Conservation (phyloP, 495 filamentous ascomycete species). For the Apodospora peruviana region DNA sequence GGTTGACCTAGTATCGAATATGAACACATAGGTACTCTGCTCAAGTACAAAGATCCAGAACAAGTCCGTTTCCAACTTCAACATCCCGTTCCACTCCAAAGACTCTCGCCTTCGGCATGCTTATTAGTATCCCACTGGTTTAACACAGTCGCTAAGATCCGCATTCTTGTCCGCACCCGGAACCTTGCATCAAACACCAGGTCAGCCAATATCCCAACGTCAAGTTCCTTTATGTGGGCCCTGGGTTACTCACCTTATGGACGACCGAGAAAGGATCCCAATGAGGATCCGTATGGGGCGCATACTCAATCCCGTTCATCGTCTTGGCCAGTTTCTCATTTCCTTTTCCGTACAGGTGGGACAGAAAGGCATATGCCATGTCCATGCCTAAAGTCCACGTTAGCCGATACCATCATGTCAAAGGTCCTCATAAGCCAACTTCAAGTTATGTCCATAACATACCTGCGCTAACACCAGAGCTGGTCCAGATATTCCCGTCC, state of each 20-base stretch:
- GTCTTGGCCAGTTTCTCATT: conserved; percentile 3
- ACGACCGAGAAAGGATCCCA: conserved; percentile 31
- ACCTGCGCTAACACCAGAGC: conserved; percentile 13
- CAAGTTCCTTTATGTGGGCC: not conserved
- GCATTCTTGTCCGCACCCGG: conserved; percentile 1
- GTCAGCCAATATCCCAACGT: not conserved
- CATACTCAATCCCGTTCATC: conserved; percentile 26
- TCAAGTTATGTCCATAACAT: too few species aligned
- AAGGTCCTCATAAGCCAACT: too few species aligned
- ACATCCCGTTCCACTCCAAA: not conserved
- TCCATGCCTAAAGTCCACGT: conserved; percentile 63
- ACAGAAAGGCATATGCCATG: conserved; percentile 50
- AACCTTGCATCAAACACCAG: not conserved
- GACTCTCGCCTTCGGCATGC: not conserved
- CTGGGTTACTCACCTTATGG: conserved; percentile 4
- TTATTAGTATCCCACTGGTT: conserved; percentile 1
- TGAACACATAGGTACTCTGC: too few species aligned
- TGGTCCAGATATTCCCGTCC: conserved; percentile 64
- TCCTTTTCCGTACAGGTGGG: conserved; percentile 35
- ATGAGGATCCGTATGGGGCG: conserved; percentile 23
- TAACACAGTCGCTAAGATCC: not conserved
- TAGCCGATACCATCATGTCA: conserved; percentile 32
- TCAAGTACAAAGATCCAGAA: too few species aligned
- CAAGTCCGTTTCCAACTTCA: too few species aligned
- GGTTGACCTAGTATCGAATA: too few species aligned